These are phyloP conservation scores for Diacronema lutheri DNA, from an alignment of 78 protist genomes.

Conservation along the genomic window DNA sequence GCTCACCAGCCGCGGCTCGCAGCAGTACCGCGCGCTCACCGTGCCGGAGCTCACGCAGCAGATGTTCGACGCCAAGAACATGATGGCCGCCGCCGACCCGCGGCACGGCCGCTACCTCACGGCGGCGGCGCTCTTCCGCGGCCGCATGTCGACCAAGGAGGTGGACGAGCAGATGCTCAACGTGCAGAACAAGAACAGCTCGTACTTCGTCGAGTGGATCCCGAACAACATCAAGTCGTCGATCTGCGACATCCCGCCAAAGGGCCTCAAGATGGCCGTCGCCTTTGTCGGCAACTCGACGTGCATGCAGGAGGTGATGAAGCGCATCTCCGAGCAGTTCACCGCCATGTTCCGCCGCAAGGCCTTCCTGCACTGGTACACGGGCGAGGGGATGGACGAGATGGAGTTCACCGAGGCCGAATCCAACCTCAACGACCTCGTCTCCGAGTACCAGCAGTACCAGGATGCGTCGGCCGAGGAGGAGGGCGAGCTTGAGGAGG, in stretches of 20 bases:
- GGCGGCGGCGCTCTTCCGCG: slow-evolving; percentile 95
- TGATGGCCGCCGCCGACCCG: slow-evolving; percentile 99
- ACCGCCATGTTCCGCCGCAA: slow-evolving; percentile 96
- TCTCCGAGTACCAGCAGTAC: slow-evolving; percentile 96
- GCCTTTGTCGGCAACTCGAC: slow-evolving; percentile 97
- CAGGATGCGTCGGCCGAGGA: slow-evolving; percentile 81
- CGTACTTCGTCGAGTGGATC: slow-evolving; percentile 98
- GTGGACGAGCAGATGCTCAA: slow-evolving; percentile 95
- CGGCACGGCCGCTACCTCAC: slow-evolving; percentile 96
- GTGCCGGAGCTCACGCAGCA: slow-evolving; percentile 98
- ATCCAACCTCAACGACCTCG: slow-evolving; percentile 96
- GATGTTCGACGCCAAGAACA: slow-evolving; percentile 97
- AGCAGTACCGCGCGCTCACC: slow-evolving; percentile 82
- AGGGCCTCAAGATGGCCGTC: slow-evolving; percentile 93
- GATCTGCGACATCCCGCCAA: slow-evolving; percentile 96
- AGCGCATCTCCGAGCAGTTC: slow-evolving; percentile 94
- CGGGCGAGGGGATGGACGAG: slow-evolving; percentile 99
- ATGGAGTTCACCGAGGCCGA: slow-evolving; percentile 99
- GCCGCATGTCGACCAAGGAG: slow-evolving; percentile 94
- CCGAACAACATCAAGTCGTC: slow-evolving; percentile 97
- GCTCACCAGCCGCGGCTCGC: slow-evolving; percentile 77
- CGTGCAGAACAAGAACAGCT: slow-evolving; percentile 90
- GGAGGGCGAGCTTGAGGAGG: slow-evolving; percentile 75
- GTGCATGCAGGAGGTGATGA: slow-evolving; percentile 96
- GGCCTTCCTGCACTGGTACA: slow-evolving; percentile 99